phyloP scores from a whole-genome alignment of 768 basidiomycete species.

The Mycena venus region DNA sequence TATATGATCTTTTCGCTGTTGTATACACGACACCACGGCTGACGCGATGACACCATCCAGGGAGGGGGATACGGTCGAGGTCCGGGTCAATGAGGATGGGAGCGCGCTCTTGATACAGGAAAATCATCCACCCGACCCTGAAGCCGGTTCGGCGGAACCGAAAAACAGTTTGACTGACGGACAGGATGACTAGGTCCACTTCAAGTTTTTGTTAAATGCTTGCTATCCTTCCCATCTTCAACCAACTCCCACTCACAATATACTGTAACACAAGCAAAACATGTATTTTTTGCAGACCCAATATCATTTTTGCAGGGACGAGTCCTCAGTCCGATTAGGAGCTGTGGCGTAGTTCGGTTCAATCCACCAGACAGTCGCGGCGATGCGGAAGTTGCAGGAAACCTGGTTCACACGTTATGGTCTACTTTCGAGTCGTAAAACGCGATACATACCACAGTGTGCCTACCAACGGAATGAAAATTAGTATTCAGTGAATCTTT shows the following conservation, averaged over 20 bases:
- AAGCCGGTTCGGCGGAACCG: background rate
- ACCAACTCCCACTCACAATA: background rate
- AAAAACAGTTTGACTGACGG: background rate
- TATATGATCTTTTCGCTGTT: constrained; percentile 44
- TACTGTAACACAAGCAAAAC: background rate
- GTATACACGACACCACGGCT: background rate
- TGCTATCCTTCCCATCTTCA: background rate
- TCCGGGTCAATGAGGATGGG: constrained; percentile 61
- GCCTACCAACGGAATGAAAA: too few species aligned
- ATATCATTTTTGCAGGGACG: too few species aligned
- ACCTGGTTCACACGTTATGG: background rate
- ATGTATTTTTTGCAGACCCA: background rate
- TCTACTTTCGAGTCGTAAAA: background rate
- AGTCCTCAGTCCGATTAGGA: too few species aligned
- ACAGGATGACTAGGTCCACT: background rate
- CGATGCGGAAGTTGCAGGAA: constrained; percentile 27
- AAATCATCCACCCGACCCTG: constrained; percentile 69
- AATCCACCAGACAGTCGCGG: constrained; percentile 25
- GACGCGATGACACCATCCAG: constrained; percentile 42
- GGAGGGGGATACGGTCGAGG: constrained; percentile 76
- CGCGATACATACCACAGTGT: constrained; percentile 25
- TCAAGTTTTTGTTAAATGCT: background rate
- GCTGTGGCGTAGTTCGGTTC: constrained; percentile 3
- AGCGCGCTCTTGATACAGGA: constrained; percentile 68
- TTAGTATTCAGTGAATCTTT: too few species aligned